Evolutionary conservation across 768 basidiomycete genomes (phyloP).

Genomic region (Leucocoprinus leucothites): DNA sequence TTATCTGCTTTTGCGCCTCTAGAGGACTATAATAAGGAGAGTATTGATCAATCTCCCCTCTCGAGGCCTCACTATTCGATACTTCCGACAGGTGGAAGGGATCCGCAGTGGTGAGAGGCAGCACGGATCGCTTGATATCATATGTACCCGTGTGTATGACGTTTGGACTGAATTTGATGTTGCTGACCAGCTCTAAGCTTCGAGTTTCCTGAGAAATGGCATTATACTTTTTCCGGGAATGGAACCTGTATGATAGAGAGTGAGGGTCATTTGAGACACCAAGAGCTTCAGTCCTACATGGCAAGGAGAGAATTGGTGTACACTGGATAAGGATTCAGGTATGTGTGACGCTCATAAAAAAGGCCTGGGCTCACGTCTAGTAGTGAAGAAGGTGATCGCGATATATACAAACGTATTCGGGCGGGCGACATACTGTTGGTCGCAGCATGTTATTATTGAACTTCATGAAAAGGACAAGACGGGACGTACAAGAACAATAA

Average conservation of each 20-base stretch:
- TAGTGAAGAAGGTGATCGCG: constrained; percentile 27
- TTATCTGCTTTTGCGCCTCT: not conserved
- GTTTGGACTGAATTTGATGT: too few relatives aligned
- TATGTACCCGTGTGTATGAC: too few relatives aligned
- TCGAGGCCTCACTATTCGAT: not conserved
- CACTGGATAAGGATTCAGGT: constrained; percentile 7
- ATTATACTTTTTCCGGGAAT: too few relatives aligned
- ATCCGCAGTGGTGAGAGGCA: too few relatives aligned
- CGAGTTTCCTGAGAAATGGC: too few relatives aligned
- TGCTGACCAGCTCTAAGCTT: too few relatives aligned
- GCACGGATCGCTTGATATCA: too few relatives aligned
- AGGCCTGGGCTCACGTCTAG: constrained; percentile 21
- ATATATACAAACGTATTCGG: constrained; percentile 28
- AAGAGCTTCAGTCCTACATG: constrained; percentile 11
- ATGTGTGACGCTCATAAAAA: not conserved
- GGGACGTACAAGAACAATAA: constrained; percentile 24
- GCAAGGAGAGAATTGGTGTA: constrained; percentile 20
- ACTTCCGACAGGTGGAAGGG: too few relatives aligned
- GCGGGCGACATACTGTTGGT: constrained; percentile 24
- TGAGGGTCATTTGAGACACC: too few relatives aligned
- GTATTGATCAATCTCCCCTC: not conserved
- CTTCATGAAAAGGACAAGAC: too few relatives aligned
- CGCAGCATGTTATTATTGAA: too few relatives aligned
- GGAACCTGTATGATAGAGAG: too few relatives aligned
- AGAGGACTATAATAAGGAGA: not conserved